Conservation (phyloP, 306 rosid species). For the Rosa persica region DNA sequence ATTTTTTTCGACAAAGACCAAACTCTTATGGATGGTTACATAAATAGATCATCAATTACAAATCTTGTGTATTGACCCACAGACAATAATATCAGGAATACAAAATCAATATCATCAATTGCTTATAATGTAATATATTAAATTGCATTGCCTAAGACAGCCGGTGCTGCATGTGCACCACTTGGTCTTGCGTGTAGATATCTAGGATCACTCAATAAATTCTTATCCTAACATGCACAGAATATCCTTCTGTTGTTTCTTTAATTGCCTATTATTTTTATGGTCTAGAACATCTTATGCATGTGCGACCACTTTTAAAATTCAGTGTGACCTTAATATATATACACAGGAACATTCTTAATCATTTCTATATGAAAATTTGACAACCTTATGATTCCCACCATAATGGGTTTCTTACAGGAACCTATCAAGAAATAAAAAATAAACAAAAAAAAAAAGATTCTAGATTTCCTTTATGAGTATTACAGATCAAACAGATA, state of each 20-base stretch:
- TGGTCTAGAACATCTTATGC: slow-evolving; percentile 12
- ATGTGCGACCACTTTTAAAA: slow-evolving; percentile 17
- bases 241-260: background rate
- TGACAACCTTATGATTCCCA: slow-evolving; percentile 6
- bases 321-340: background rate
- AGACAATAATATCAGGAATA: background rate
- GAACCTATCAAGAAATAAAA: background rate
- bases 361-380: background rate
- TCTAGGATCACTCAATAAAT: slow-evolving; percentile 25
- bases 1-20: too few relatives aligned
- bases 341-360: slow-evolving; percentile 5
- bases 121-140: background rate
- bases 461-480: background rate
- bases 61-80: background rate
- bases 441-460: too few relatives aligned
- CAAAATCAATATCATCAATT: background rate
- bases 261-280: slow-evolving; percentile 9
- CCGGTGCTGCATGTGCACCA: slow-evolving; percentile 50
- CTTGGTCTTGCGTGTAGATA: slow-evolving; percentile 28
- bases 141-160: slow-evolving; percentile 24
- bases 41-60: background rate
- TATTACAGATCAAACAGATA: background rate
- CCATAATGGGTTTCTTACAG: background rate
- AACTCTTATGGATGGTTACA: background rate
- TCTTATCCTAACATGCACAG: background rate